phyloP scores from a whole-genome alignment of 306 rosid genomes.

The Glycyrrhiza uralensis region DNA sequence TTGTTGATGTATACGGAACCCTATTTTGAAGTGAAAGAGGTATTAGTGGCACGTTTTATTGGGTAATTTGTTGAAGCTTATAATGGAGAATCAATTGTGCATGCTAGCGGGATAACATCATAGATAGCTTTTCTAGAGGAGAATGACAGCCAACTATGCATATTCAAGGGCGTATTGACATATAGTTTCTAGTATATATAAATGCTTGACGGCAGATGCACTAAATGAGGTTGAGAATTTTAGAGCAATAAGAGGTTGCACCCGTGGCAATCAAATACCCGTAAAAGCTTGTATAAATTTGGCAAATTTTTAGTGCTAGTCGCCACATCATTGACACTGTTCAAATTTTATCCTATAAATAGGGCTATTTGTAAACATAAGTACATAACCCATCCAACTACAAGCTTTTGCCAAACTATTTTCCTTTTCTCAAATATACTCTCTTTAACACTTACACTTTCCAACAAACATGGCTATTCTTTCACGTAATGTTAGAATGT shows the following conservation, averaged over 20 bases:
- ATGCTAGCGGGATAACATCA: neutral
- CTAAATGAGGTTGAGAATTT: conserved; percentile 27
- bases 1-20: no score
- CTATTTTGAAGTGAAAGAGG: neutral
- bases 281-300: conserved; percentile 19
- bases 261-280: conserved; percentile 6
- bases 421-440: neutral
- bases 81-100: conserved; percentile 4
- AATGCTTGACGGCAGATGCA: conserved; percentile 43
- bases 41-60: conserved; percentile 13
- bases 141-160: neutral
- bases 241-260: conserved; percentile 34
- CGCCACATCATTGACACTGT: conserved; percentile 3
- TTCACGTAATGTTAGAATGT: neutral
- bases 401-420: neutral
- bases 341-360: conserved; percentile 25
- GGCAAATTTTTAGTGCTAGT: conserved; percentile 8
- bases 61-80: conserved; percentile 8
- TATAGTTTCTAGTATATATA: conserved; percentile 15
- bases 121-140: neutral
- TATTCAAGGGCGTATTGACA: conserved; percentile 16
- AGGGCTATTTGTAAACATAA: conserved; percentile 14
- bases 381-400: conserved; percentile 4
- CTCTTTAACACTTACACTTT: neutral
- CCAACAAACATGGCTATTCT: conserved; percentile 4